phyloP scores from a whole-genome alignment of 108 stramenopile species.

The Cyclostephanos invisitatus region DNA sequence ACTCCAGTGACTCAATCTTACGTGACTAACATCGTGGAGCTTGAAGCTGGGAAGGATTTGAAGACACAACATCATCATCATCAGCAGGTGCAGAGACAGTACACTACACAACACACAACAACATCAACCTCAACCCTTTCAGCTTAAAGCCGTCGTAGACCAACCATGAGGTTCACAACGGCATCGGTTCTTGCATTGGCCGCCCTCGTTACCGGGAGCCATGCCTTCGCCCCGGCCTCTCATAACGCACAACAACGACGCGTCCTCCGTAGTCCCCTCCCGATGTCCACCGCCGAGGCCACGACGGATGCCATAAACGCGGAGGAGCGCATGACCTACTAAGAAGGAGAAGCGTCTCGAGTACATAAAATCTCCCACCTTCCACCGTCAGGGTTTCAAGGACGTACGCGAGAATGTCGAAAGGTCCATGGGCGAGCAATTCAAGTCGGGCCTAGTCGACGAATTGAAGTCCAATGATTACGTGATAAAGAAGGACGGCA shows the following conservation, averaged over 20 bases:
- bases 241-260: not conserved
- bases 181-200: constrained; percentile 34
- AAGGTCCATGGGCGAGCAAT: constrained; percentile 73
- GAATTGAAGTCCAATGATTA: constrained; percentile 71
- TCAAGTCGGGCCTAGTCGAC: constrained; percentile 70
- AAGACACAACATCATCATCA: too few relatives aligned
- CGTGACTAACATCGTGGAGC: too few relatives aligned
- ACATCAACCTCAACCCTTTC: too few relatives aligned
- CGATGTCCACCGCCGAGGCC: constrained; percentile 39
- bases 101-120: too few relatives aligned
- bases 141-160: too few relatives aligned
- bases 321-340: constrained; percentile 22
- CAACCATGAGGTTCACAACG: constrained; percentile 60
- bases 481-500: constrained; percentile 75
- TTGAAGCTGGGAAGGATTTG: too few relatives aligned
- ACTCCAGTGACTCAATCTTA: too few relatives aligned
- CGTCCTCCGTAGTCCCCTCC: constrained; percentile 11
- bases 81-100: too few relatives aligned
- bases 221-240: constrained; percentile 44
- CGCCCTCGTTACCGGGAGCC: constrained; percentile 30
- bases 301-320: constrained; percentile 16
- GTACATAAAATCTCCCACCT: constrained; percentile 77
- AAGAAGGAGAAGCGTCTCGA: constrained; percentile 77
- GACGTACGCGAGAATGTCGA: constrained; percentile 79
- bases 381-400: constrained; percentile 88